A percentile compares a stretch with the other conserved stretches of the same genome.
phyloP scores from a whole-genome alignment of 2,329 filamentous ascomycete species.

The Trichoderma citrinoviride region DNA sequence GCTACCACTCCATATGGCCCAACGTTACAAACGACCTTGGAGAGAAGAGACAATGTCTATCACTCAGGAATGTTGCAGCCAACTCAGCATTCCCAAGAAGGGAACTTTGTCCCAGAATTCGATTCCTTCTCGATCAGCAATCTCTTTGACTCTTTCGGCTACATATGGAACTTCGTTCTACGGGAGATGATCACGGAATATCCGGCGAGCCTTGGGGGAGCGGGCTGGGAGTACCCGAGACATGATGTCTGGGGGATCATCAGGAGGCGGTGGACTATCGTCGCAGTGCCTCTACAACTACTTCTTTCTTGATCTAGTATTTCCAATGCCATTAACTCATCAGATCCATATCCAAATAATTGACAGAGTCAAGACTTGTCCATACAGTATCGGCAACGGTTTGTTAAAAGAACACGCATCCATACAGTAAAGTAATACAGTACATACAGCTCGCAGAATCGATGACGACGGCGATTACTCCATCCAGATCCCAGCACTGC shows the following conservation, averaged over 20 bases:
- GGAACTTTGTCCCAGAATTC: neutral
- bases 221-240: neutral
- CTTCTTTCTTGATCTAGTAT: too few species aligned
- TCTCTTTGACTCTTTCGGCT: neutral
- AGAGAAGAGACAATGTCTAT: constrained; percentile 4
- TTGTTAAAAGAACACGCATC: too few species aligned
- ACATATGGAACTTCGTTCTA: too few species aligned
- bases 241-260: neutral
- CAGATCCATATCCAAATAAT: too few species aligned
- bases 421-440: too few species aligned
- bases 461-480: too few species aligned
- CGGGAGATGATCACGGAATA: neutral
- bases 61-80: neutral
- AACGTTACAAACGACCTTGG: neutral
- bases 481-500: too few species aligned
- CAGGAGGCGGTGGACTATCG: neutral
- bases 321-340: too few species aligned
- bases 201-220: neutral
- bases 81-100: neutral
- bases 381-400: too few species aligned
- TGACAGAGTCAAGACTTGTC: too few species aligned
- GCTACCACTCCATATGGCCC: neutral
- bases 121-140: too few species aligned
- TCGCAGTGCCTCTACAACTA: neutral
- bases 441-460: too few species aligned